Evolutionary conservation across 805 yeast species (phyloP).

Genomic region (Lachancea kluyveri): DNA sequence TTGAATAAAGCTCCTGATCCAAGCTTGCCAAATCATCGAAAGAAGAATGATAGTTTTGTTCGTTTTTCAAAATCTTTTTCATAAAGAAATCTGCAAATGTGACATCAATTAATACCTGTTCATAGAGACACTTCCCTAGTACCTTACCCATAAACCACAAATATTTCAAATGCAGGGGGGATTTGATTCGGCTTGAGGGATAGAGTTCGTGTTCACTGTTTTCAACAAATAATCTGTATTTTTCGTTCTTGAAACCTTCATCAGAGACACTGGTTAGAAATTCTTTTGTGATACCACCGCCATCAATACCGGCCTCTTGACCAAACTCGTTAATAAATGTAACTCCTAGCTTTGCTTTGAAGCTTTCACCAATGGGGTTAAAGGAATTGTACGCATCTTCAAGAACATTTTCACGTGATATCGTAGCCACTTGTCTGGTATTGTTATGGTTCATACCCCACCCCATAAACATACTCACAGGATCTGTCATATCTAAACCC

Average conservation of each 20-base stretch:
- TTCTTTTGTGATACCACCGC: constrained; percentile 95
- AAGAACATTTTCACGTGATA: constrained; percentile 64
- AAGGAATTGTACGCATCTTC: constrained; percentile 69
- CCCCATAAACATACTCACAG: constrained; percentile 12
- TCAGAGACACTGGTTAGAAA: constrained; percentile 65
- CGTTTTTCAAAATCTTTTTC: constrained; percentile 52
- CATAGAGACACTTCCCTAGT: constrained; percentile 85
- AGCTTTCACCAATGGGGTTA: constrained; percentile 43
- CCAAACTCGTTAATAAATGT: constrained; percentile 69
- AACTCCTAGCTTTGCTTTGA: constrained; percentile 58
- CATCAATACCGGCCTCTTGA: constrained; percentile 78
- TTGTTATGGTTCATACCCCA: constrained; percentile 11
- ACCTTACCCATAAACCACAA: constrained; percentile 70
- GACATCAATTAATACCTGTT: constrained; percentile 71
- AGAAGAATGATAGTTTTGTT: constrained; percentile 33
- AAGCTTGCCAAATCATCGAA: constrained; percentile 73
- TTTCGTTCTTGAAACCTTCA: constrained; percentile 52
- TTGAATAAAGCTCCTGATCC: constrained; percentile 61
- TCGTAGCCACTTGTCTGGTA: constrained; percentile 37
- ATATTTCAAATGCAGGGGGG: constrained; percentile 28
- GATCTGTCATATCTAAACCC: constrained; percentile 19
- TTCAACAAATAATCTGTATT: constrained; percentile 34
- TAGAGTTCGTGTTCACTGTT: constrained; percentile 56
- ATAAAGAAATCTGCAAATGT: constrained; percentile 84
- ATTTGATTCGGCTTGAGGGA: constrained; percentile 38